Base-by-base conservation (phyloP, 169 alveolate species). In the Cryptosporidium baileyi region DNA sequence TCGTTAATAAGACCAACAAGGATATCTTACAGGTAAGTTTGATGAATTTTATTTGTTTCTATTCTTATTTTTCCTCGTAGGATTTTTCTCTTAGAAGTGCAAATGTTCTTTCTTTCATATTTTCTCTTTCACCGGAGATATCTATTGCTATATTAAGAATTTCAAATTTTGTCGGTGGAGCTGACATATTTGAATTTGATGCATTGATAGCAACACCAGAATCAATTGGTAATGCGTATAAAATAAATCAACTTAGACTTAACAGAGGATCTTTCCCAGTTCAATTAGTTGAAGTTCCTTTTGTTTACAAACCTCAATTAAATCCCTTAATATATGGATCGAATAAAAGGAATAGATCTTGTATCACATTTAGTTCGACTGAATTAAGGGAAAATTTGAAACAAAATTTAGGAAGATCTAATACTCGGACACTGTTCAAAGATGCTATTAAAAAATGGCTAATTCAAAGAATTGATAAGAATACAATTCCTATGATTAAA, bases 181-280 rank as follows among this genome's bases (percentile, higher is more conserved):
- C 85, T 13, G 85, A 74, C 54, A 74, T 74, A n/a, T 74, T 74
- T 26, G 85, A 74, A 41, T 74, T 74, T 74, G 85, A 74, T 54
- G 85, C 85, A 38, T 40, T 74, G n/a, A 74, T 74, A 19, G 85
- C 85, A 34, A 74, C 85, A 7, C 85, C 85, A 19, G 85, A 74
- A 57, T 74, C 85, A 17, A 22, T 26, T 36, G 54, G 54, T 28
- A 74, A 74, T 34, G 85, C 85, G 3, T 28, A n/a, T 24, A 74
- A 74, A 41, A 74, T 74, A 19, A 74, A 74, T 74, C 74, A 74
- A 13, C 57, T 52, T 24, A 51, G 85, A 22, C 6, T 54, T 34
- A 61, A 47, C 38, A 32, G 59, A 13, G 85, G 85, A 11, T 51
- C 57, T 8, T 60, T 67, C 28, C 17, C 34, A 7, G 85, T 74